Evolutionary conservation across 2,329 filamentous ascomycete species (phyloP).

Genomic region (Colletotrichum sojae): DNA sequence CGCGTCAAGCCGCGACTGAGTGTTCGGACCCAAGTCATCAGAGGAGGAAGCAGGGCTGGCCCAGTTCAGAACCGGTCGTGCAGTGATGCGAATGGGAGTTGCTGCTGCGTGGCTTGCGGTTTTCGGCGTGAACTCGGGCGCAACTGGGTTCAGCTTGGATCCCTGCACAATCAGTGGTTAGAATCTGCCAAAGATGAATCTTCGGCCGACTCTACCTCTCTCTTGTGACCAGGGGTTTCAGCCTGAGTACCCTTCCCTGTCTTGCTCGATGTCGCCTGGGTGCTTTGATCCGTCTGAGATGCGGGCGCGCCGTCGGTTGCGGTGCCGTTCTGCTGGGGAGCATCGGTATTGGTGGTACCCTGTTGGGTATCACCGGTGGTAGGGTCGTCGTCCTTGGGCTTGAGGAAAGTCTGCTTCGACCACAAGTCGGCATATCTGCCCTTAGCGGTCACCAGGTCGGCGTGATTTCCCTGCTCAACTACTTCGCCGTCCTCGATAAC

Average conservation of each 20-base stretch:
- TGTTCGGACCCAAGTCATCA: background rate
- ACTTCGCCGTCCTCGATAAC: constrained; percentile 75
- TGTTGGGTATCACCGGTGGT: constrained; percentile 7
- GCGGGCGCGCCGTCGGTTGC: constrained; percentile 44
- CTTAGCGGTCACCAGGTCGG: constrained; percentile 68
- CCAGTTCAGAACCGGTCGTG: constrained; percentile 13
- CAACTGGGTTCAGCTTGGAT: constrained; percentile 69
- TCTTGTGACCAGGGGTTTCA: constrained; percentile 54
- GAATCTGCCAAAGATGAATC: constrained; percentile 51
- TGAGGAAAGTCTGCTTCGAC: constrained; percentile 73
- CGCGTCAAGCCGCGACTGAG: background rate
- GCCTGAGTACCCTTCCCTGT: constrained; percentile 44
- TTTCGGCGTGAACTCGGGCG: constrained; percentile 68
- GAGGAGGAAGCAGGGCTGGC: constrained; percentile 30
- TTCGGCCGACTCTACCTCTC: constrained; percentile 64
- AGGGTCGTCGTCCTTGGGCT: constrained; percentile 56
- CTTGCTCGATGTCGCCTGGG: constrained; percentile 43
- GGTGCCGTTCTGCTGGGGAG: constrained; percentile 45
- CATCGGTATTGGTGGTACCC: constrained; percentile 54
- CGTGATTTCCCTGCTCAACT: constrained; percentile 74
- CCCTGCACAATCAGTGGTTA: constrained; percentile 60
- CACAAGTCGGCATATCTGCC: constrained; percentile 77
- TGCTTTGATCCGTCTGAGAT: constrained; percentile 34
- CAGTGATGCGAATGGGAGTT: constrained; percentile 20
- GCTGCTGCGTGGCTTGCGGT: constrained; percentile 39